phyloP scores from a whole-genome alignment of 495 filamentous ascomycete genomes.

The Penicillium mononematosum region DNA sequence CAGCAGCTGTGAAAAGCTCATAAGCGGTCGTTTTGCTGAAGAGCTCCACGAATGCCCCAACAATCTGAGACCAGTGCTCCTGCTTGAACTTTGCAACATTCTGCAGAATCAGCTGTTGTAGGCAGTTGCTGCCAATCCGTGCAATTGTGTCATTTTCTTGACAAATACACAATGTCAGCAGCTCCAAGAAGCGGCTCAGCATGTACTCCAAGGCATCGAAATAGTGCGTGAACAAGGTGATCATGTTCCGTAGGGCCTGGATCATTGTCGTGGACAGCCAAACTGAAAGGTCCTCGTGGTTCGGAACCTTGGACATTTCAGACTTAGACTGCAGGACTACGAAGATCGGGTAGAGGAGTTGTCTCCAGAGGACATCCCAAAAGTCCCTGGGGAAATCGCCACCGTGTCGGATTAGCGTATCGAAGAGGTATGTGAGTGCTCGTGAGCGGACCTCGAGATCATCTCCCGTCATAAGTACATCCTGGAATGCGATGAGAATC shows the following conservation, averaged over 20 bases:
- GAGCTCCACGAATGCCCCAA: constrained; percentile 90
- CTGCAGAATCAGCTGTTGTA: constrained; percentile 93
- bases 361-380: constrained; percentile 97
- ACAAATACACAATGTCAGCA: constrained; percentile 93
- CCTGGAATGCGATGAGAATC: constrained; percentile 95
- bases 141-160: constrained; percentile 99
- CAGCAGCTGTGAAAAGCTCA: constrained; percentile 86
- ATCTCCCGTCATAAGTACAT: constrained; percentile 98
- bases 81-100: constrained; percentile 87
- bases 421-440: constrained; percentile 93
- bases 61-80: constrained; percentile 90
- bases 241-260: constrained; percentile 96
- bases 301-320: constrained; percentile 89
- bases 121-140: constrained; percentile 93
- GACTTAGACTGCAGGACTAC: constrained; percentile 94
- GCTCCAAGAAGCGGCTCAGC: constrained; percentile 90
- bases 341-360: constrained; percentile 96
- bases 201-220: constrained; percentile 95
- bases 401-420: constrained; percentile 84
- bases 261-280: constrained; percentile 99
- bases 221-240: constrained; percentile 96
- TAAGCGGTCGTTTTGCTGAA: constrained; percentile 93
- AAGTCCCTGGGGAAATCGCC: constrained; percentile 91
- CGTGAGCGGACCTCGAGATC: constrained; percentile 93
- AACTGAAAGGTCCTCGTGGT: constrained; percentile 95